Base-by-base conservation (phyloP, 2,329 filamentous ascomycete genomes). In the Septoria petroselini region DNA sequence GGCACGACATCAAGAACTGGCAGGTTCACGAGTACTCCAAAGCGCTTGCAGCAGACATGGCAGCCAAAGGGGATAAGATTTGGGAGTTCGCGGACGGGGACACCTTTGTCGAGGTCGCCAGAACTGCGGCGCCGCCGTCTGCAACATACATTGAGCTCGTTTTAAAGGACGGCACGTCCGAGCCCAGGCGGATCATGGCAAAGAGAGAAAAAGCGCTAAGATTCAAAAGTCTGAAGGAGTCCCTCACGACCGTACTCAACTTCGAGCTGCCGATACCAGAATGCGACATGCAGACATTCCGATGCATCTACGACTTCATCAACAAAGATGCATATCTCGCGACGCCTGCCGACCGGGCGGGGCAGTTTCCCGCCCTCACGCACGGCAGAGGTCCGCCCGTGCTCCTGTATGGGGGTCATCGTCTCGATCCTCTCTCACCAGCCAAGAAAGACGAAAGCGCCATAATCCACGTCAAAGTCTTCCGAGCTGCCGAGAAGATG, bases 141-240 rank as follows among this genome's bases (percentile, higher is more conserved):
- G 47, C 55, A 1, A 62, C 66, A 3, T 69, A 67, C 19, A 60
- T 68, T 15, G 70, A 73, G 52, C 63, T 73, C 35, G 46, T 73
- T 29, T 69, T 65, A 60, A 54, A 65, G 3, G 63, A 65, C 23
- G 65, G 62, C 15, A 38, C 44, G 4, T 11, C 41, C 6, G 45
- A 35, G 12, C 37, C 45, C 7, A 53, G 45, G 35, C 55, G 65
- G 1, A 53, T 72, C 14, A 65, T 69, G 30, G 60, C 69, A 3
- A 57, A 64, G 1, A 52, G 55, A 3, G 56, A 61, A 4, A 62
- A 63, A 31, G 60, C 68, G 11, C 56, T 67, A 8, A 52, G 50
- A 4, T 68, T 62, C 49, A 44, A 55, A 1, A 66, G 62, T 48
- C 57, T 71, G 7, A 58, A 59, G 14, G 62, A 61, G 48, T 61